Evolutionary conservation across 2,329 filamentous ascomycete genomes (phyloP).

Genomic region (Zymoseptoria ardabiliae): DNA sequence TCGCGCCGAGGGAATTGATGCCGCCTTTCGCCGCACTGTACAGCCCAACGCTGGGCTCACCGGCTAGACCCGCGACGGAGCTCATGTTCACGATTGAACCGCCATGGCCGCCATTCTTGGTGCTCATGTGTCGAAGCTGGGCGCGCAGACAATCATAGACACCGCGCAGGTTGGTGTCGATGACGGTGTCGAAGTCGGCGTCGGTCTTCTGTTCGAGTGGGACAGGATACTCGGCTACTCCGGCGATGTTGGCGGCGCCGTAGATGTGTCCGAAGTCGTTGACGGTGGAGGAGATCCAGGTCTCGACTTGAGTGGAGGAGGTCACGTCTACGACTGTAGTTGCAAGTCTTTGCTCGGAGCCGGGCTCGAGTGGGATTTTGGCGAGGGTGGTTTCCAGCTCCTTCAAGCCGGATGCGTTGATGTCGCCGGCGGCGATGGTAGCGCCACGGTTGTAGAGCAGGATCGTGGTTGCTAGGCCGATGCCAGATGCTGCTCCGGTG

Average conservation of each 20-base stretch:
- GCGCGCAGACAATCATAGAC: constrained; percentile 43
- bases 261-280: constrained; percentile 27
- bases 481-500: constrained; percentile 42
- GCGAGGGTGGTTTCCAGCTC: constrained; percentile 26
- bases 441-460: constrained; percentile 38
- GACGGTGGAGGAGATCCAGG: constrained; percentile 26
- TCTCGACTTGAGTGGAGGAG: constrained; percentile 16
- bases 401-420: too few species aligned
- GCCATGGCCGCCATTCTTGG: too few species aligned
- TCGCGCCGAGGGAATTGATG: too few species aligned
- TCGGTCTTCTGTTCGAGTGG: constrained; percentile 9
- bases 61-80: too few species aligned
- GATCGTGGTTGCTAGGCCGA: constrained; percentile 41
- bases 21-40: too few species aligned
- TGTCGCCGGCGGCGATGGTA: constrained; percentile 40
- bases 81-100: too few species aligned
- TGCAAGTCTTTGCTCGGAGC: constrained; percentile 6
- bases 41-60: too few species aligned
- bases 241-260: constrained; percentile 36
- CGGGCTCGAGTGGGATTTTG: constrained; percentile 14
- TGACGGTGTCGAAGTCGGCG: constrained; percentile 23
- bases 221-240: constrained; percentile 15
- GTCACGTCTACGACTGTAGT: constrained; percentile 17
- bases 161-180: constrained; percentile 26
- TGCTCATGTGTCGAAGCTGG: constrained; percentile 29